Conservation (phyloP, 768 basidiomycete genomes). For the Termitomyces sp. region DNA sequence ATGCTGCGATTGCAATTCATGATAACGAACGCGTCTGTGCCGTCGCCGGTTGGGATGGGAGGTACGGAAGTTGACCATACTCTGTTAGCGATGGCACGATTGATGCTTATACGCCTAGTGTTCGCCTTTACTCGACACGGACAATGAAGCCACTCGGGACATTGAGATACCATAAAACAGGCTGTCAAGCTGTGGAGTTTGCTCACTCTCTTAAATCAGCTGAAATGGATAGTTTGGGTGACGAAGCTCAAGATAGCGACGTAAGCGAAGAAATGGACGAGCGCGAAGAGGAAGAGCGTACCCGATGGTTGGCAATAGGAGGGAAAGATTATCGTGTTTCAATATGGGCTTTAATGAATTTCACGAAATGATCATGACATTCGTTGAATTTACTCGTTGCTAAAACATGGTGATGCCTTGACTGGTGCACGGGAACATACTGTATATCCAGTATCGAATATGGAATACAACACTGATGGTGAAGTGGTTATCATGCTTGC, state of each 20-base stretch:
- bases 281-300: slow-evolving; percentile 38
- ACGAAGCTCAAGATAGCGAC: slow-evolving; percentile 15
- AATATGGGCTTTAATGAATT: slow-evolving; percentile 64
- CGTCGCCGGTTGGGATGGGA: slow-evolving; percentile 92
- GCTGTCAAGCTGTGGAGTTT: slow-evolving; percentile 74
- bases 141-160: slow-evolving; percentile 81
- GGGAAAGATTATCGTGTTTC: slow-evolving; percentile 68
- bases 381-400: neutral
- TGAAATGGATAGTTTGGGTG: slow-evolving; percentile 19
- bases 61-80: slow-evolving; percentile 34
- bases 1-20: slow-evolving; percentile 69
- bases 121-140: slow-evolving; percentile 79
- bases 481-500: slow-evolving; percentile 85
- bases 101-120: slow-evolving; percentile 33
- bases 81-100: neutral
- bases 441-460: too few relatives aligned
- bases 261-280: slow-evolving; percentile 51
- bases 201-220: slow-evolving; percentile 28
- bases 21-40: slow-evolving; percentile 78
- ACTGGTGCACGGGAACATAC: too few relatives aligned
- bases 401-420: too few relatives aligned
- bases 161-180: slow-evolving; percentile 74
- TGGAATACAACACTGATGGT: neutral
- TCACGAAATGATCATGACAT: slow-evolving; percentile 26
- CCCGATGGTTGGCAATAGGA: slow-evolving; percentile 61